Evolutionary conservation across 2,329 filamentous ascomycete genomes (phyloP).

Genomic region (Fusarium ramigenum): DNA sequence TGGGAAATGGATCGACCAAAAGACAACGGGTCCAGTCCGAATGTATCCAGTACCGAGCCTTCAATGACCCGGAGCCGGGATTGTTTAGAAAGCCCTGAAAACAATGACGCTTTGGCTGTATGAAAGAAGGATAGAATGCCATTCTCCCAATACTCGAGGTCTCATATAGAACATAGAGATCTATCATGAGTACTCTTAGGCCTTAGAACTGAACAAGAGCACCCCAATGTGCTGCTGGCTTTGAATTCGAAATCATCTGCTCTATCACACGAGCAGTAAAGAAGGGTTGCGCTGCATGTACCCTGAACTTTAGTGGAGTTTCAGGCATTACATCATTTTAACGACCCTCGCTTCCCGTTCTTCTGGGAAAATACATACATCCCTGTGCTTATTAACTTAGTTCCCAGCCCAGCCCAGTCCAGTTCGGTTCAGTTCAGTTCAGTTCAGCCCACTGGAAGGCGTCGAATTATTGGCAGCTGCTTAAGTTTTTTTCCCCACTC

Average conservation of each 20-base stretch:
- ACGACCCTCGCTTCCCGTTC: slow-evolving; percentile 33
- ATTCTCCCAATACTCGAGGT: neutral
- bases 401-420: neutral
- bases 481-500: slow-evolving; percentile 24
- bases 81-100: neutral
- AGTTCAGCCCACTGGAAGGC: slow-evolving; percentile 1
- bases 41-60: slow-evolving; percentile 18
- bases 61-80: neutral
- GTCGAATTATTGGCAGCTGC: slow-evolving; percentile 31
- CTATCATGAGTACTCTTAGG: neutral
- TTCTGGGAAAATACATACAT: slow-evolving; percentile 31
- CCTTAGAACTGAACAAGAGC: neutral
- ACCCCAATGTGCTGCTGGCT: neutral
- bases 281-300: slow-evolving; percentile 9
- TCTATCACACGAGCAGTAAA: neutral
- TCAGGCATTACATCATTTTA: slow-evolving; percentile 43
- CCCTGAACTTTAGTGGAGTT: neutral
- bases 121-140: neutral
- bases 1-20: slow-evolving; percentile 24
- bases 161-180: neutral
- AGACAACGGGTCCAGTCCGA: slow-evolving; percentile 10
- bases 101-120: neutral
- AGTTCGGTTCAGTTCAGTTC: neutral
- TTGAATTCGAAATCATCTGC: neutral
- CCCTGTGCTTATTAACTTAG: slow-evolving; percentile 28